Conservation (phyloP, 345 rosid species). For the Salix brachista region DNA sequence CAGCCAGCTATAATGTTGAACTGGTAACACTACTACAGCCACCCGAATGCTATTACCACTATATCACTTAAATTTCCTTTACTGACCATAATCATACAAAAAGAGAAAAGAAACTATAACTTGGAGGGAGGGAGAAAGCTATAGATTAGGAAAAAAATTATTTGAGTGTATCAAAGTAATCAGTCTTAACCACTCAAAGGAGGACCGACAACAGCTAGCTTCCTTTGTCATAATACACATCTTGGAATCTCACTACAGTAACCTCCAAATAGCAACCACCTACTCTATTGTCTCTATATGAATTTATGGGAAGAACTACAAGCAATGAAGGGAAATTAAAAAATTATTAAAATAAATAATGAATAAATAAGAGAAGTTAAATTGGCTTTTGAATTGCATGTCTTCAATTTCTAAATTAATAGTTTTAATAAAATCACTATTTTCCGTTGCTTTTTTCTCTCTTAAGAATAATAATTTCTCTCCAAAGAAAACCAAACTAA, state of each 20-base stretch:
- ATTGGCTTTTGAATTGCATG: not conserved
- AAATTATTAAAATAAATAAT: not conserved
- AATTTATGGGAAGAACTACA: slow-evolving; percentile 2
- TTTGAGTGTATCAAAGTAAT: not conserved
- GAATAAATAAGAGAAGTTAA: not conserved
- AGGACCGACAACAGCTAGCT: not conserved
- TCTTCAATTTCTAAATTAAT: not conserved
- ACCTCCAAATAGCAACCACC: slow-evolving; percentile 8
- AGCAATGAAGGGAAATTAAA: not conserved
- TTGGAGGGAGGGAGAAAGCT: not conserved
- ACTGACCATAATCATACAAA: not conserved
- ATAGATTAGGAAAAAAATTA: not conserved
- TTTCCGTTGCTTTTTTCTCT: not conserved
- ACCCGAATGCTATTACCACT: not conserved
- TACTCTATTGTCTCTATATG: slow-evolving; percentile 1
- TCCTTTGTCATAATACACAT: slow-evolving; percentile 19
- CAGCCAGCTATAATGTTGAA: not conserved
- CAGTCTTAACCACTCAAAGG: slow-evolving; percentile 1
- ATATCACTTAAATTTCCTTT: not conserved
- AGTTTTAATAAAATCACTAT: not conserved
- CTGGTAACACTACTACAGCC: not conserved
- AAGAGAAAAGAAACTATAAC: not conserved
- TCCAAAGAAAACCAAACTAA: slow-evolving; percentile 12
- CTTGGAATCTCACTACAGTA: slow-evolving; percentile 26
- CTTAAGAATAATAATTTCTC: slow-evolving; percentile 1